Percentiles rank a stretch among this genome's conserved stretches.
Evolutionary conservation across 148 eudicot genomes (phyloP).

Genomic region (Persicaria tinctoria): DNA sequence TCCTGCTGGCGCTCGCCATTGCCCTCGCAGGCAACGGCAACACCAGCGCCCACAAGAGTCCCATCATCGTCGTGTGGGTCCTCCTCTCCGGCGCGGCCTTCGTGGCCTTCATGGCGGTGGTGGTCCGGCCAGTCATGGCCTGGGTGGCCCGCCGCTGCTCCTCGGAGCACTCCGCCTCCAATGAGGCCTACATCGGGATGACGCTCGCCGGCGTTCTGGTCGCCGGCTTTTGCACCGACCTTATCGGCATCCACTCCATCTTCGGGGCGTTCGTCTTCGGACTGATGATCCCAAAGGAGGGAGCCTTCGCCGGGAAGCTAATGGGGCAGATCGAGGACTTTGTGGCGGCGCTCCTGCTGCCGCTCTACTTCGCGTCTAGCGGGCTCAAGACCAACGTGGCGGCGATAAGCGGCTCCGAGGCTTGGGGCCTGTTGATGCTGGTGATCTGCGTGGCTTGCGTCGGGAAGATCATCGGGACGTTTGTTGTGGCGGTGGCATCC

Average conservation of each 20-base stretch:
- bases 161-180: conserved; percentile 20
- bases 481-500: conserved; percentile 25
- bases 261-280: conserved; percentile 50
- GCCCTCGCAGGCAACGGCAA: conserved; percentile 24
- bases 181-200: conserved; percentile 30
- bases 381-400: conserved; percentile 51
- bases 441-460: conserved; percentile 34
- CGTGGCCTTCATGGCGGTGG: conserved; percentile 15
- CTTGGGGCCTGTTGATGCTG: conserved; percentile 42
- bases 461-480: conserved; percentile 45
- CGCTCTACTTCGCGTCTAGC: conserved; percentile 44
- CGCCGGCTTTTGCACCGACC: conserved; percentile 41
- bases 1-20: conserved; percentile 33
- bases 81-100: conserved; percentile 33
- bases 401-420: conserved; percentile 28
- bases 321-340: conserved; percentile 43
- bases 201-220: conserved; percentile 33
- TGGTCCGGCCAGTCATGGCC: conserved; percentile 18
- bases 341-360: conserved; percentile 33
- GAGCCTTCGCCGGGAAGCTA: conserved; percentile 19
- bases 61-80: conserved; percentile 25
- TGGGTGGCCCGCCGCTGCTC: conserved; percentile 22
- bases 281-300: conserved; percentile 35
- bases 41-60: conserved; percentile 8
- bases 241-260: conserved; percentile 45